These are phyloP conservation scores for Zygotorulaspora florentina DNA, from an alignment of 805 yeast genomes.

Conservation along the genomic window DNA sequence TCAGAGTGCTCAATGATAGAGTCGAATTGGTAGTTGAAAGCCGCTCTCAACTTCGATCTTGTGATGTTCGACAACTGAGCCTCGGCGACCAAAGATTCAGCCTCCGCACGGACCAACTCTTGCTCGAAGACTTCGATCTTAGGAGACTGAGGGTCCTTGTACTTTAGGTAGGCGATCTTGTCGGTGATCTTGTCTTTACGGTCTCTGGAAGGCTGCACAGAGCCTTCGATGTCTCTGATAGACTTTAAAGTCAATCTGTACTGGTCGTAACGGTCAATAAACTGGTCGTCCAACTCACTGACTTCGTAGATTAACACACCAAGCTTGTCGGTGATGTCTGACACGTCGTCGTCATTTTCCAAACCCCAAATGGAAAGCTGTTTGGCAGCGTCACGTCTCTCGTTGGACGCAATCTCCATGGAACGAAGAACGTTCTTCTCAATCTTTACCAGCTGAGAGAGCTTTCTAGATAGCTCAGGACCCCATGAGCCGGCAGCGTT, in stretches of 20 bases:
- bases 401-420: slow-evolving; percentile 70
- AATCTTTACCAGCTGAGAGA: slow-evolving; percentile 70
- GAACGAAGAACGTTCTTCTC: slow-evolving; percentile 80
- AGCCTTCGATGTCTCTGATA: slow-evolving; percentile 78
- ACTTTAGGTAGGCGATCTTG: slow-evolving; percentile 76
- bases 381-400: slow-evolving; percentile 76
- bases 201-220: slow-evolving; percentile 85
- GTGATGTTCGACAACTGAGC: slow-evolving; percentile 87
- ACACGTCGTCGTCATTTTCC: slow-evolving; percentile 78
- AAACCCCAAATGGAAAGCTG: slow-evolving; percentile 86
- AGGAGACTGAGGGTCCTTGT: slow-evolving; percentile 79
- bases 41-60: slow-evolving; percentile 80
- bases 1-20: slow-evolving; percentile 82
- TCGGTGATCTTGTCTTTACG: slow-evolving; percentile 82
- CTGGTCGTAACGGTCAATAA: slow-evolving; percentile 80
- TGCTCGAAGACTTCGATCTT: slow-evolving; percentile 79
- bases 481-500: slow-evolving; percentile 75
- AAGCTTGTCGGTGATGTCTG: slow-evolving; percentile 81
- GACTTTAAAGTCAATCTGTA: slow-evolving; percentile 79
- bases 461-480: slow-evolving; percentile 73
- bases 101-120: slow-evolving; percentile 87
- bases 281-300: slow-evolving; percentile 84
- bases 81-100: slow-evolving; percentile 86
- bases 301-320: slow-evolving; percentile 79
- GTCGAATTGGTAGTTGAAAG: slow-evolving; percentile 80